Base-by-base conservation (phyloP, 805 yeast genomes). In the Myxozyma udenii region DNA sequence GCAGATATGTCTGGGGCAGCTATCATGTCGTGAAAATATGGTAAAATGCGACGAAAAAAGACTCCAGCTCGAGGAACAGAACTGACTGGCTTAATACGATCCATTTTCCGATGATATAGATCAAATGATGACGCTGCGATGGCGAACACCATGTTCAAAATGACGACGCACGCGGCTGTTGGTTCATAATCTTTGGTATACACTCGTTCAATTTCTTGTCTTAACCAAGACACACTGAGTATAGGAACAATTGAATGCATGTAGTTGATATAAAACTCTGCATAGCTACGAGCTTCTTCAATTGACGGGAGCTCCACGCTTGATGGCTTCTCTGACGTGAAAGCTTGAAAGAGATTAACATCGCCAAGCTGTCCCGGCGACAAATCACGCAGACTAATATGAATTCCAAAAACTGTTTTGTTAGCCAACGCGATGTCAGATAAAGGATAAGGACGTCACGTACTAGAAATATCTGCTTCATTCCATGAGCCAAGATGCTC, bases 91-190 rank as follows among this genome's bases (percentile, higher is more conserved):
- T 41, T 39, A 25, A 24, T 44, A 4, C 30, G 28, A 35, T 45
- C 57, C 41, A 44, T 22, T 38, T 53, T 50, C 28, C 58, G 50
- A 26, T 54, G 58, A 30, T 51, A 51, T 2, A 55, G 48, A 28
- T 51, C 57, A 25, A 44, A 35, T 1, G 50, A 42, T 7, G 50
- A 43, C 9, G 56, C 41, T 26, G 37, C 38, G 9, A 51, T 28
- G 3, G 59, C 59, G 32, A 55, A 55, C 14, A 55, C 48, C 56
- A 55, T 48, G 39, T 55, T 51, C 21, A 55, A n/a, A 32, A 55
- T 55, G 24, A 55, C 50, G 18, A 22, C 22, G 4, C 53, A 36
- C 41, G 40, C 51, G 18, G 51, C 32, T 12, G 48, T 21, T 6
- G 56, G 56, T 6, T 9, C 2, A 46, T 51, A 51, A 16, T 54